Base-by-base conservation (phyloP, 2,329 filamentous ascomycete genomes). In the Curvularia lunata region DNA sequence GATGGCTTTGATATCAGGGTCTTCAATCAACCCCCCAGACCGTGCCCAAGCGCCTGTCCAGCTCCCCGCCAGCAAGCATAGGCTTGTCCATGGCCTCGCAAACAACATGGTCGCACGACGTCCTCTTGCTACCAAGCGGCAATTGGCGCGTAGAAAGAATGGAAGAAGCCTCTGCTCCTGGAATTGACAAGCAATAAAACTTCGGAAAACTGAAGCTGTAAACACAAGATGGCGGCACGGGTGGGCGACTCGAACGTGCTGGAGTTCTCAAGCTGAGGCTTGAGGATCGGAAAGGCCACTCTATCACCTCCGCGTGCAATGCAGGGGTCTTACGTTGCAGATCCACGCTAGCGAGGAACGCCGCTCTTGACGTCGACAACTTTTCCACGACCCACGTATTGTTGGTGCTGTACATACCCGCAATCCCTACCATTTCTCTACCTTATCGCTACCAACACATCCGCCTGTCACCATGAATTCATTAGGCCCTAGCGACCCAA, bases 1-100 rank as follows among this genome's bases (percentile, higher is more conserved):
- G 74, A 89, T 88, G 68, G 84, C 86, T 76, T 86, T 86, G 68
- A 89, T 82, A 70, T 86, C 82, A 57, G 71, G 73, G 58, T 78
- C 70, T 58, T 78, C 75, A 27, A 51, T 66, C 61, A 72, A 52
- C 8, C 74, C 75, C n/a, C 64, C 64, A 41, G 59, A 61, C 37
- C 75, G 58, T 37, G 68, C 74, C 56, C 51, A 60, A 41, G 62
- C 69, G 48, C 68, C 66, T 40, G 60, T 59, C 66, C 73, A 68
- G 63, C 71, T 77, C 63, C 71, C 72, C 54, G 72, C 75, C 64
- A 78, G 69, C 67, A 78, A 70, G 69, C 69, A 72, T 62, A 77
- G 63, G 65, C 70, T 71, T 49, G 68, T 63, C 73, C 72, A 77
- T 68, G 70, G 67, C 56, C 64, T 68, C 54, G 68, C 66, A 54